Evolutionary conservation across 1,284 basidiomycete genomes (phyloP).

Genomic region (Veloporphyrellus conicus): DNA sequence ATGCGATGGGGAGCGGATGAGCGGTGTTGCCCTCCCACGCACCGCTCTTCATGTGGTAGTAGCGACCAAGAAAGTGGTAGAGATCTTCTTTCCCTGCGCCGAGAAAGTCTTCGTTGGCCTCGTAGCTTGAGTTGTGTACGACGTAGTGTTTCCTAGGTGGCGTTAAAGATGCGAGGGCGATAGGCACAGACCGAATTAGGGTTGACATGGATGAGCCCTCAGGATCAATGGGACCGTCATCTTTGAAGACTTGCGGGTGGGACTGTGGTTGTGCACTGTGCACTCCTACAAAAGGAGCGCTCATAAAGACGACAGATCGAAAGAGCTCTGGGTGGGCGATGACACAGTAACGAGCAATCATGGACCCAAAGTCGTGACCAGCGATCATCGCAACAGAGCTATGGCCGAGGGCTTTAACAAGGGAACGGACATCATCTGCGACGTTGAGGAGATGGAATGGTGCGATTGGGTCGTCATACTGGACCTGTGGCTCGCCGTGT

Average conservation of each 20-base stretch:
- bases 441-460: constrained; percentile 51
- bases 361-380: constrained; percentile 60
- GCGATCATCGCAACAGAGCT: constrained; percentile 44
- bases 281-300: constrained; percentile 48
- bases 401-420: constrained; percentile 52
- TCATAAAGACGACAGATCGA: constrained; percentile 54
- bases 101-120: constrained; percentile 47
- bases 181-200: no score
- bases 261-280: background rate
- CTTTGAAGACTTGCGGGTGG: background rate
- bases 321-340: constrained; percentile 56
- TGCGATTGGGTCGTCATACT: constrained; percentile 46
- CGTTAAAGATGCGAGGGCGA: constrained; percentile 38
- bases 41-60: constrained; percentile 59
- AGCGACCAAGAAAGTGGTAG: constrained; percentile 49
- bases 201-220: constrained; percentile 6
- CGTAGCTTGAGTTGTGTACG: constrained; percentile 45
- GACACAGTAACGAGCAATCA: constrained; percentile 48
- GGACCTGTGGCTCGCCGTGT: constrained; percentile 21
- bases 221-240: background rate
- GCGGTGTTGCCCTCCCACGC: constrained; percentile 46
- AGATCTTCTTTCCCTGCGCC: constrained; percentile 41
- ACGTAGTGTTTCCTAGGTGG: constrained; percentile 60
- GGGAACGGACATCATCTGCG: constrained; percentile 47
- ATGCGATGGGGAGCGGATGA: constrained; percentile 35